Base-by-base conservation (phyloP, 2,329 filamentous ascomycete species). In the Beauveria caledonica region DNA sequence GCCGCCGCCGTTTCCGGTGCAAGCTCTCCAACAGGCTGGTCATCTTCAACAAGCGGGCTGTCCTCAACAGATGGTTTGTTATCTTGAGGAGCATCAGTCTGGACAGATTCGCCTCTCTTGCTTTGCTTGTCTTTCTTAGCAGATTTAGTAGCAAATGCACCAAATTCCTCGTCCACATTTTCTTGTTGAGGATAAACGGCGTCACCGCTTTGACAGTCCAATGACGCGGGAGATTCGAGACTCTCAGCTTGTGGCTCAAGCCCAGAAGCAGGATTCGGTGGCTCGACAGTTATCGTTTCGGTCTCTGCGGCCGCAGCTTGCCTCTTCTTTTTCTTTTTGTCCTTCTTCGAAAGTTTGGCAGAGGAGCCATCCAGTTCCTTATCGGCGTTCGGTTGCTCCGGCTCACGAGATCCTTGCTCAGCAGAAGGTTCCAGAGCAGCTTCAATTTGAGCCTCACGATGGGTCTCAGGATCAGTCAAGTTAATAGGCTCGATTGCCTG, bases 311-410 rank as follows among this genome's bases (percentile, higher is more conserved):
- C n/a, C 58, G 53, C n/a, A 46, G 48, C 8, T 27, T 53, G 62
- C 50, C 55, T 60, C 50, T 49, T 51, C 49, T 72, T 72, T 62
- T 73, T 69, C 59, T 69, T 69, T 61, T 73, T 71, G 61, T 70
- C 67, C 62, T 70, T 71, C 62, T 71, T 67, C 57, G 68, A 66
- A 62, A 63, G 63, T 62, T 67, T 68, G 49, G 65, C 64, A 66
- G 64, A 68, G 60, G 66, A 68, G 64, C 68, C 68, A 70, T 66
- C 68, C 63, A 64, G 65, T 61, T 68, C 67, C 64, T 71, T 67
- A 64, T 69, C 65, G 62, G 68, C 65, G 19, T 17, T 55, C 21
- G 50, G 23, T 25, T 64, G 25, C 19, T 48, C 54, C 33, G 49
- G 40, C 21, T 57, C 54, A 29, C 29, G 15, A 50, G 21, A 49